Base-by-base conservation (phyloP, 768 basidiomycete species). In the Agrocybe chaxingu region DNA sequence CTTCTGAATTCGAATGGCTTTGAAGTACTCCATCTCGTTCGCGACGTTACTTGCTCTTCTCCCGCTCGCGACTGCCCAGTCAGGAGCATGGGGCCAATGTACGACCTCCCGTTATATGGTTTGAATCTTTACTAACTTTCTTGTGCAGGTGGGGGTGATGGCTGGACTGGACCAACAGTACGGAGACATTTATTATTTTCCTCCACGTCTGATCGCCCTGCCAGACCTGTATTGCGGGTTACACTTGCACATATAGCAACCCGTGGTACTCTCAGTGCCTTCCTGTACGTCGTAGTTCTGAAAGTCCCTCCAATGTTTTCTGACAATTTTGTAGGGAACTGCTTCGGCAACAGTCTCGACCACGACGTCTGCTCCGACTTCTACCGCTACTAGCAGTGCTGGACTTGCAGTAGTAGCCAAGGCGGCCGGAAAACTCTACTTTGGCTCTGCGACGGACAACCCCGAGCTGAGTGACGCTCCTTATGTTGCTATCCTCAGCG, bases 401-500 rank as follows among this genome's bases (percentile, higher is more conserved):
- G 57, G 57, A 16, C 69, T 50, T 54, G 69, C 61, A 48, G 54
- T 36, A 58, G 53, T 67, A 6, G 76, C 75, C 5, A 67, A 66
- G 50, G 65, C 70, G n/a, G 70, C 71, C 7, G 74, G 75, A 30
- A 76, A 77, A 61, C 62, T 66, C 31, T 78, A 78, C 66, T 78
- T 78, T 52, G 77, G 78, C 11, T 68, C 72, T 31, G 78, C 78
- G 19, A 78, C 76, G 24, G 75, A 78, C 64, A 75, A 77, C 57
- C 54, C 61, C 45, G 75, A 76, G 55, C 64, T 79, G 38, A 66
- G 64, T 30, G 73, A 78, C 52, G 54, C 65, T 1, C 52, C 72
- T 0, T 78, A 79, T 57, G 60, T 66, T 13, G 58, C 66, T 4
- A 66, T 71, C 42, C 65, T 77, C 38, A 60, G 64, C 47, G 65